A percentile compares a stretch with the other conserved stretches of the same genome.
phyloP scores from a whole-genome alignment of 352 stramenopile genomes.

The Phytophthora pluvialis region DNA sequence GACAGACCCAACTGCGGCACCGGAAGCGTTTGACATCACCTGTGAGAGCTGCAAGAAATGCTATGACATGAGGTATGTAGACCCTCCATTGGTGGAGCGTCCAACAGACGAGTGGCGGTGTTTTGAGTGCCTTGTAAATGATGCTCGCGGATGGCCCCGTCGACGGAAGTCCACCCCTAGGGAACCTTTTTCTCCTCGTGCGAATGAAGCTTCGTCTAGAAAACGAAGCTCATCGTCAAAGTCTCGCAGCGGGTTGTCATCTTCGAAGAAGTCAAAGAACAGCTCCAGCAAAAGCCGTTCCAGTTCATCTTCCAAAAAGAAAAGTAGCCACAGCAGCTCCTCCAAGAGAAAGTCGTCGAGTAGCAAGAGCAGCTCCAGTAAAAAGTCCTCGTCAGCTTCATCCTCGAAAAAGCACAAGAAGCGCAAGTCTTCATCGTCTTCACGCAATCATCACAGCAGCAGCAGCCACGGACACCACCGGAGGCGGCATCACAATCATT shows the following conservation, averaged over 20 bases:
- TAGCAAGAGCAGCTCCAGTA: constrained; percentile 62
- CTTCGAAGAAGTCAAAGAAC: constrained; percentile 52
- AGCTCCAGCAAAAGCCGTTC: constrained; percentile 46
- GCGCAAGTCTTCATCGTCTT: constrained; percentile 71
- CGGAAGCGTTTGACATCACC: constrained; percentile 78
- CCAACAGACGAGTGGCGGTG: constrained; percentile 83
- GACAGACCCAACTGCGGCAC: constrained; percentile 34
- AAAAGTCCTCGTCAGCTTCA: constrained; percentile 57
- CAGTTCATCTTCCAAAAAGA: constrained; percentile 54
- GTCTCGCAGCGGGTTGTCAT: constrained; percentile 42
- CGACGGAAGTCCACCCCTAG: constrained; percentile 44
- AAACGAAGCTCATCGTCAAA: constrained; percentile 55
- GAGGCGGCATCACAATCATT: constrained; percentile 63
- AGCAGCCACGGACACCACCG: constrained; percentile 53
- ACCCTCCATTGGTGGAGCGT: constrained; percentile 78
- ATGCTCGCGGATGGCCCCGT: constrained; percentile 82
- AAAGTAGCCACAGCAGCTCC: constrained; percentile 50
- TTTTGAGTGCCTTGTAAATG: constrained; percentile 90
- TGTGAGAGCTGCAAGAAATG: constrained; percentile 80
- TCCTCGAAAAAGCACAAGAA: constrained; percentile 75
- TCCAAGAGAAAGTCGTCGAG: constrained; percentile 49
- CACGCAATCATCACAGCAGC: constrained; percentile 58
- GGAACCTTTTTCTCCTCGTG: constrained; percentile 38
- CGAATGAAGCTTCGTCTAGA: constrained; percentile 33
- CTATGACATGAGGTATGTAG: constrained; percentile 87